phyloP scores from a whole-genome alignment of 192 early-diverging fungal genomes.

The Pecoramyces ruminantium region DNA sequence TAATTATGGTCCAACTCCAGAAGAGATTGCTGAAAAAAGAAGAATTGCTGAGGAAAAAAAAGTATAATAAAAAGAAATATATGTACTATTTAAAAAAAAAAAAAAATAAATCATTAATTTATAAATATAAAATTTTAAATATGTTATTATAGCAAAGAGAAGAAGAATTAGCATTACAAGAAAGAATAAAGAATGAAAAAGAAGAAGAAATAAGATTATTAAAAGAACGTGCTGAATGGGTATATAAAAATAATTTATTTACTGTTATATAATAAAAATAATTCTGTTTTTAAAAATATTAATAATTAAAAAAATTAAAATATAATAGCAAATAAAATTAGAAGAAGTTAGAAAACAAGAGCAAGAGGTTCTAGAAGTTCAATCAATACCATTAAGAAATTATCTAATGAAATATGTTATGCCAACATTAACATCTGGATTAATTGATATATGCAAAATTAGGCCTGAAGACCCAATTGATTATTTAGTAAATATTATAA shows the following conservation, averaged over 20 bases:
- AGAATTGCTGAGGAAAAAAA: slow-evolving; percentile 17
- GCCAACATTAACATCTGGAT: slow-evolving; percentile 36
- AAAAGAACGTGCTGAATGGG: slow-evolving; percentile 40
- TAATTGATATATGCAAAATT: slow-evolving; percentile 43
- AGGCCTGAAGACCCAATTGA: slow-evolving; percentile 45
- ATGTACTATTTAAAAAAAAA: too few species aligned
- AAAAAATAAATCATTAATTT: too few species aligned
- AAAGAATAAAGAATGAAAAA: slow-evolving; percentile 20
- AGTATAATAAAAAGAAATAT: slow-evolving; percentile 8
- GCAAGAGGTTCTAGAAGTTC: slow-evolving; percentile 40
- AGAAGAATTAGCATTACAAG: slow-evolving; percentile 22
- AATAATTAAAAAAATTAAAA: background rate
- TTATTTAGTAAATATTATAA: slow-evolving; percentile 22
- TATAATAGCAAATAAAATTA: slow-evolving; percentile 19
- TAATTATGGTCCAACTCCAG: slow-evolving; percentile 37
- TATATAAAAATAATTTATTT: slow-evolving; percentile 1
- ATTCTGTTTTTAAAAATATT: too few species aligned
- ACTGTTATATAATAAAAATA: too few species aligned
- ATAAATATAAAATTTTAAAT: background rate
- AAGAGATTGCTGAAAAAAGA: slow-evolving; percentile 29
- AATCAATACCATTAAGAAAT: slow-evolving; percentile 36
- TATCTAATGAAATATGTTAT: slow-evolving; percentile 46
- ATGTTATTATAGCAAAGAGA: slow-evolving; percentile 13
- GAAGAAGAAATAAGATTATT: slow-evolving; percentile 33
- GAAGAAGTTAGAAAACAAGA: slow-evolving; percentile 46